A percentile compares a stretch with the other conserved stretches of the same genome.
Conservation (phyloP, 2,329 filamentous ascomycete species). For the Trichoderma sp. region DNA sequence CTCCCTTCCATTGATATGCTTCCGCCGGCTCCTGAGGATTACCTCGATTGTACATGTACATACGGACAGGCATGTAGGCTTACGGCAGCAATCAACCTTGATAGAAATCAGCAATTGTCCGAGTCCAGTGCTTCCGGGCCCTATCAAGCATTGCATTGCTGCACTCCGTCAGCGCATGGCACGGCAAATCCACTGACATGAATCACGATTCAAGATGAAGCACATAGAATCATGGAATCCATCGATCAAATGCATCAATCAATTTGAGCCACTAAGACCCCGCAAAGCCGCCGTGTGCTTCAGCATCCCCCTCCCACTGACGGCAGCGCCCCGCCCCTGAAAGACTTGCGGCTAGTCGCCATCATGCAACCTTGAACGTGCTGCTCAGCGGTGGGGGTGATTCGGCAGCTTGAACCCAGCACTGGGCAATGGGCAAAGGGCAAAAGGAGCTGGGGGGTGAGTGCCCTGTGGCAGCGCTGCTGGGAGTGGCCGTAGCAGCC, state of each 20-base stretch:
- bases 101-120: background rate
- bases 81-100: background rate
- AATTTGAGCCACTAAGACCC: slow-evolving; percentile 32
- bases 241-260: background rate
- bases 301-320: slow-evolving; percentile 25
- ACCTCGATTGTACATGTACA: background rate
- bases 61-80: background rate
- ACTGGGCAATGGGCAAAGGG: background rate
- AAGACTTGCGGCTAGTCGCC: slow-evolving; percentile 7
- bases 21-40: background rate
- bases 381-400: slow-evolving; percentile 10
- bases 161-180: background rate
- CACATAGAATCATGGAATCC: background rate
- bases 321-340: slow-evolving; percentile 15
- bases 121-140: background rate
- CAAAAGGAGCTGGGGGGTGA: background rate
- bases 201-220: background rate
- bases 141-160: background rate
- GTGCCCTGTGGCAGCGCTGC: background rate
- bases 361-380: slow-evolving; percentile 12
- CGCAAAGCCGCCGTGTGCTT: slow-evolving; percentile 32
- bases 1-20: background rate
- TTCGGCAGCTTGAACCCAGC: background rate
- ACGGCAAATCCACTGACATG: background rate
- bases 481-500: background rate